Conservation (phyloP, 2,329 filamentous ascomycete genomes). For the Aaosphaeria pasadenensis region DNA sequence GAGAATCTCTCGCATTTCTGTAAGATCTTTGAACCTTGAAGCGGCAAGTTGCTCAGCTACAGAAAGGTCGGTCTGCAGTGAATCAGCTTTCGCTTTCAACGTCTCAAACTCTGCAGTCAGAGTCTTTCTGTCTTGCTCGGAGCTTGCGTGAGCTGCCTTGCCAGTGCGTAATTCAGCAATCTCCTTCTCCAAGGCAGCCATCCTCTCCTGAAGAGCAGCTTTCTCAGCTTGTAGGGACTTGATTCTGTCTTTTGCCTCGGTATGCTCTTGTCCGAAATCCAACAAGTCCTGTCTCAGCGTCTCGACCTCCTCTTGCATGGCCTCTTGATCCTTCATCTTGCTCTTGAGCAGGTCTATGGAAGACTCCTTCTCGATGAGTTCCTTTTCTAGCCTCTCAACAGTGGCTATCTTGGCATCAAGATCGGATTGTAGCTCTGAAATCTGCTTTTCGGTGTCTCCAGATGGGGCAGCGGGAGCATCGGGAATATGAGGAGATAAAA, state of each 20-base stretch:
- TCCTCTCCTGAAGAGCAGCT: slow-evolving; percentile 59
- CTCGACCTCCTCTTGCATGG: slow-evolving; percentile 81
- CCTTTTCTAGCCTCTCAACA: slow-evolving; percentile 29
- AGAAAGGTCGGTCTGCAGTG: slow-evolving; percentile 76
- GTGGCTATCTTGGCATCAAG: slow-evolving; percentile 31
- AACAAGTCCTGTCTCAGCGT: slow-evolving; percentile 76
- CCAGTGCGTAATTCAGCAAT: slow-evolving; percentile 55
- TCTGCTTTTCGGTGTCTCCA: slow-evolving; percentile 27
- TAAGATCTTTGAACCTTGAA: slow-evolving; percentile 82
- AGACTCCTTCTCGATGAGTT: slow-evolving; percentile 56
- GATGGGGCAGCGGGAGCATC: slow-evolving; percentile 43
- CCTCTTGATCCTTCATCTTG: slow-evolving; percentile 72
- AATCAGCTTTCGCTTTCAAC: slow-evolving; percentile 66
- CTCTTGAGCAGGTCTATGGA: slow-evolving; percentile 70
- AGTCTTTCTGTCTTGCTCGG: slow-evolving; percentile 53
- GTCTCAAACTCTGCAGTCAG: slow-evolving; percentile 66
- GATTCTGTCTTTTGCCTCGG: slow-evolving; percentile 73
- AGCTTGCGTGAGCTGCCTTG: slow-evolving; percentile 45
- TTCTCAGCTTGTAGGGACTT: slow-evolving; percentile 71
- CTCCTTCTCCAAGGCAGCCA: slow-evolving; percentile 69
- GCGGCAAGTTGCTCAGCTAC: slow-evolving; percentile 85
- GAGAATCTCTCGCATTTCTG: slow-evolving; percentile 73
- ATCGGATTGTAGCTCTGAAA: slow-evolving; percentile 30
- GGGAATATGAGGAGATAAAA: slow-evolving; percentile 25
- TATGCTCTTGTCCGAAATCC: slow-evolving; percentile 76